These are phyloP conservation scores for Puccinellia tenuiflora DNA, from an alignment of 176 grass and related monocot genomes.

Conservation along the genomic window DNA sequence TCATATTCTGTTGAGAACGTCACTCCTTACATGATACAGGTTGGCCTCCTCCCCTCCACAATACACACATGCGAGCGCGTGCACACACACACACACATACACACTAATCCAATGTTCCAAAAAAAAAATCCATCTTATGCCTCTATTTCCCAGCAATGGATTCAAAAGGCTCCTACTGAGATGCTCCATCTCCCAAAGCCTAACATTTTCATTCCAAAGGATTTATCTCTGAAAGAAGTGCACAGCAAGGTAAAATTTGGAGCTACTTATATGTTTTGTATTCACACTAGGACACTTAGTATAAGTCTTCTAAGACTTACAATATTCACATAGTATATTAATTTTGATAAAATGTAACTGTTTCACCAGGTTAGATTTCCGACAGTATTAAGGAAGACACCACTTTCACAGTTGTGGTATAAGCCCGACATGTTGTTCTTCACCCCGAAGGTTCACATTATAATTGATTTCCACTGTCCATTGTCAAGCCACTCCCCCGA, in stretches of 20 bases:
- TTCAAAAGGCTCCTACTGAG: slow-evolving; percentile 75
- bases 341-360: slow-evolving; percentile 8
- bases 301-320: background rate
- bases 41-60: no score
- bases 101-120: background rate
- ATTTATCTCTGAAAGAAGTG: slow-evolving; percentile 71
- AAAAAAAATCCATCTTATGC: slow-evolving; percentile 1
- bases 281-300: background rate
- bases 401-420: slow-evolving; percentile 83
- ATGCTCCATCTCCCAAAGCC: slow-evolving; percentile 74
- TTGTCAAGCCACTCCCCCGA: slow-evolving; percentile 75
- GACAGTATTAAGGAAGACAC: slow-evolving; percentile 57
- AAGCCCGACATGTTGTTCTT: slow-evolving; percentile 74
- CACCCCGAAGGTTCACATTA: slow-evolving; percentile 69
- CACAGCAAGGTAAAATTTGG: slow-evolving; percentile 56
- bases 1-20: slow-evolving; percentile 62
- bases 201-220: slow-evolving; percentile 87
- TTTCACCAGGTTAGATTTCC: slow-evolving; percentile 64
- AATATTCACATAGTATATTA: background rate
- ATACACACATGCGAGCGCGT: no score
- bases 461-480: slow-evolving; percentile 94
- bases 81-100: no score
- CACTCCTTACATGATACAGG: slow-evolving; percentile 66
- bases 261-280: background rate
- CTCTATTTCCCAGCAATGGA: slow-evolving; percentile 66